Conservation (phyloP, 2,329 filamentous ascomycete species). For the Fusarium pilosicola region DNA sequence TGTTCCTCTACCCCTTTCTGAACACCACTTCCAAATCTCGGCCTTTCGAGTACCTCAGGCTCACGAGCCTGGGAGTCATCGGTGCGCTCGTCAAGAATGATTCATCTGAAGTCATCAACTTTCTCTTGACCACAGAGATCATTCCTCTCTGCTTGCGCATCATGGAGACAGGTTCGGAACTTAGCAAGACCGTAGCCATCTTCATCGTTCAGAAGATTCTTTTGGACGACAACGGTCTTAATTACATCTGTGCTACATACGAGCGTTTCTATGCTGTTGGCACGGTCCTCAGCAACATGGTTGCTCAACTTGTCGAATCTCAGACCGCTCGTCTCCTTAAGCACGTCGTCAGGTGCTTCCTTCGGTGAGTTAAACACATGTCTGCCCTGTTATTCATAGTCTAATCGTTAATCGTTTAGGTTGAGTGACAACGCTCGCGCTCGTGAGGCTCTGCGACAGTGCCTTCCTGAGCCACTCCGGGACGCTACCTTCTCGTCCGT, state of each 20-base stretch:
- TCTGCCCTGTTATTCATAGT: not conserved
- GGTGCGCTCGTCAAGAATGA: conserved; percentile 98
- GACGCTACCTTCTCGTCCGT: conserved; percentile 98
- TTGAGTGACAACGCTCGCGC: conserved; percentile 96
- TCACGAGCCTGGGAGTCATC: conserved; percentile 96
- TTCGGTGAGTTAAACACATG: conserved; percentile 75
- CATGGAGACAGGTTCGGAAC: conserved; percentile 98
- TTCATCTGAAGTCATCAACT: conserved; percentile 98
- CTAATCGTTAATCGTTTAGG: conserved; percentile 56
- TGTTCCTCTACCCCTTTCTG: conserved; percentile 97
- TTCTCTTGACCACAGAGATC: conserved; percentile 96
- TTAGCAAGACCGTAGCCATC: conserved; percentile 98
- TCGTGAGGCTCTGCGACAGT: conserved; percentile 93
- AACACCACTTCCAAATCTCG: conserved; percentile 99
- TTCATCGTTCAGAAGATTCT: conserved; percentile 99
- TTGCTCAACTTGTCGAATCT: conserved; percentile 95
- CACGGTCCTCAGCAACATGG: conserved; percentile 98
- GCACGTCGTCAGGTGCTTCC: conserved; percentile 96
- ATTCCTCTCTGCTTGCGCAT: conserved; percentile 97
- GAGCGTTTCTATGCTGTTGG: conserved; percentile 98
- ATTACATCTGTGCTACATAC: conserved; percentile 98
- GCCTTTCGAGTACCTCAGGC: conserved; percentile 95
- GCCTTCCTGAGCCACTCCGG: conserved; percentile 96
- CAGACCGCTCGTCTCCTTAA: conserved; percentile 96
- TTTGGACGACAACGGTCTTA: conserved; percentile 93